Percentiles rank a stretch among this genome's conserved stretches.
phyloP scores from a whole-genome alignment of 495 filamentous ascomycete species.

The Emericellopsis terricola region DNA sequence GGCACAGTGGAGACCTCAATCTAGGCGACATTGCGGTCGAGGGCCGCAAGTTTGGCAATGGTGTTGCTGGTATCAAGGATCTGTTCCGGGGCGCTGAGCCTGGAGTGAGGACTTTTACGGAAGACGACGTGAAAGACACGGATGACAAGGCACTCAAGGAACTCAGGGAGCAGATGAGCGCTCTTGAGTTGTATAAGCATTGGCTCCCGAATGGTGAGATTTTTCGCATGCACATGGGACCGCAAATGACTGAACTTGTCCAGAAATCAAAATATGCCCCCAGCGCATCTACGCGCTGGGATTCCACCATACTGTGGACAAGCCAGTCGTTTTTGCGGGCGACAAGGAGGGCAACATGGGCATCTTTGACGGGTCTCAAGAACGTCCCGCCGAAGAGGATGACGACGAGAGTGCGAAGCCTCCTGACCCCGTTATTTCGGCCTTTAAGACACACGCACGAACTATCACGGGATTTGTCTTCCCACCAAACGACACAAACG shows the following conservation, averaged over 20 bases:
- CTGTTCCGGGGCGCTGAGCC: conserved; percentile 53
- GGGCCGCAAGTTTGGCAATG: conserved; percentile 41
- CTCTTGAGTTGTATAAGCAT: conserved; percentile 60
- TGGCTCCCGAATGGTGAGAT: conserved; percentile 57
- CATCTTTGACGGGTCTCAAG: conserved; percentile 79
- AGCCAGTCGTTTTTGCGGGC: conserved; percentile 83
- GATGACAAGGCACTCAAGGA: conserved; percentile 58
- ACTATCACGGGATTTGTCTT: conserved; percentile 78
- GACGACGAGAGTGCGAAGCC: conserved; percentile 46
- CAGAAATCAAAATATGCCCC: conserved; percentile 83
- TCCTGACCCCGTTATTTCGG: conserved; percentile 58
- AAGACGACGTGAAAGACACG: conserved; percentile 65
- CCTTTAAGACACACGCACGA: conserved; percentile 74
- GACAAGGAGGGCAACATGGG: conserved; percentile 91
- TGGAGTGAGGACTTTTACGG: conserved; percentile 62
- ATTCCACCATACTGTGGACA: conserved; percentile 74
- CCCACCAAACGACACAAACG: conserved; percentile 46
- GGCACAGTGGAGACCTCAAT: conserved; percentile 50
- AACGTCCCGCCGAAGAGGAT: conserved; percentile 25
- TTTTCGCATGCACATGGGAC: background rate
- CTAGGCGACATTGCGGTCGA: conserved; percentile 65
- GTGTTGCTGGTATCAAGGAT: conserved; percentile 21
- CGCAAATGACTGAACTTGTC: conserved; percentile 6
- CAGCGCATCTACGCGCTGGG: conserved; percentile 77
- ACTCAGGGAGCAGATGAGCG: conserved; percentile 64